Evolutionary conservation across 345 rosid genomes (phyloP).

Genomic region (Alliaria petiolata): DNA sequence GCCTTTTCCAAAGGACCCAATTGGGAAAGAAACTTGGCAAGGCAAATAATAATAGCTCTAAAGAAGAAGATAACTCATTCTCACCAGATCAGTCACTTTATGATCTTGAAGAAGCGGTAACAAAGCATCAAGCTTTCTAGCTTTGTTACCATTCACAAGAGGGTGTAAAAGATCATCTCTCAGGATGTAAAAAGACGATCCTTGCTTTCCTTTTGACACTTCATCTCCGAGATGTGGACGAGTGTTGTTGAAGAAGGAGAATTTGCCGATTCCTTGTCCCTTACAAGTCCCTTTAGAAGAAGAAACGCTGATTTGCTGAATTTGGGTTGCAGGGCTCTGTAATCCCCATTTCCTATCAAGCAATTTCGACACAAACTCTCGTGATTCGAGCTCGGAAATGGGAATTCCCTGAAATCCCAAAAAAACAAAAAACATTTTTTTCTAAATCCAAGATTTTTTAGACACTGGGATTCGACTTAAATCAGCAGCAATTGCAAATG

Average conservation of each 20-base stretch:
- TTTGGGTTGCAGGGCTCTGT: conserved; percentile 45
- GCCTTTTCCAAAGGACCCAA: neutral
- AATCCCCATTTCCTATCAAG: conserved; percentile 73
- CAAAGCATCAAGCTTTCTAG: conserved; percentile 81
- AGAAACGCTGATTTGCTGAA: conserved; percentile 51
- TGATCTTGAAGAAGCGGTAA: conserved; percentile 63
- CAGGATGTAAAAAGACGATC: conserved; percentile 56
- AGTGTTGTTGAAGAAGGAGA: conserved; percentile 39
- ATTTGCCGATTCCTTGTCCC: conserved; percentile 18
- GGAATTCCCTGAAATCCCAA: conserved; percentile 39
- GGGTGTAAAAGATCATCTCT: conserved; percentile 96
- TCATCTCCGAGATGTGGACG: conserved; percentile 43
- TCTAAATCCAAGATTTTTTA: neutral
- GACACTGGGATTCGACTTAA: neutral
- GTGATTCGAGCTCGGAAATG: conserved; percentile 28
- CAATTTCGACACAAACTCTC: conserved; percentile 41
- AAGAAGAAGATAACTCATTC: conserved; percentile 6
- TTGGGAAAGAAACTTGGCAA: neutral
- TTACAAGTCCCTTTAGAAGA: conserved; percentile 18
- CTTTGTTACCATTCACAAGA: conserved; percentile 83
- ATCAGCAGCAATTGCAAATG: conserved; percentile 12
- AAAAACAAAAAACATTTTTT: no score
- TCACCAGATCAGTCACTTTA: conserved; percentile 79
- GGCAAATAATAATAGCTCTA: neutral
- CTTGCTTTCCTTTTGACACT: conserved; percentile 18